Evolutionary conservation across 768 basidiomycete genomes (phyloP), one percentile per base, ranked within the genome.

Genomic region (Cubamyces lactineus): DNA sequence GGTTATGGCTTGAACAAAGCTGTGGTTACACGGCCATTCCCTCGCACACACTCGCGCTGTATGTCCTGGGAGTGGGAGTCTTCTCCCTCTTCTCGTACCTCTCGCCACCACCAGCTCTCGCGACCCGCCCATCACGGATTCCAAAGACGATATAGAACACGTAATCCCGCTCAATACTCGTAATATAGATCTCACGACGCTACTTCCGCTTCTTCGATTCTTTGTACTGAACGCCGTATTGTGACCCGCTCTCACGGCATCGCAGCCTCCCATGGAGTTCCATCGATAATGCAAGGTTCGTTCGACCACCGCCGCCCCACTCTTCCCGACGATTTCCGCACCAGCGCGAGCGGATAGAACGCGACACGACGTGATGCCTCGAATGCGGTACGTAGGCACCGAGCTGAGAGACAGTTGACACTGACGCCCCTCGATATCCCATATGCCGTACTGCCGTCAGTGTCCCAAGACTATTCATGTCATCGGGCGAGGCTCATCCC

Each of bases 371-470:
- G 38, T 34, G 34, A 34, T 34, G 34, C 34, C 51, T 26, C 28
- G 26, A 15, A 49, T 15, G 26, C 21, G 26, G 28, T 49, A 15
- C 13, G 48, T 23, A 49, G 24, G 26, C 9, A 34, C 34, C 34
- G 34, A 34, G 34, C 9, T 11, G 34, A 9, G 11, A 5, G 34
- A 34, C 53, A 43, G 21, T 12, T 53, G 23, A 38, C n/a, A 38
- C 43, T 47, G 30, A 40, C 40, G 38, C 57, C 38, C 38, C 23
- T n/a, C 19, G 39, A 9, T n/a, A 24, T 21, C 21, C 28, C 13
- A 50, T 26, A 42, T 59, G 57, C 57, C 57, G 57, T 59, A 59
- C 57, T 34, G 16, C 38, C 50, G 40, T 51, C 49, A 51, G 11
- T 16, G 9, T 17, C 26, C 40, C 34, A n/a, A 46, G 54, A 43